Base-by-base conservation (phyloP, 1,284 basidiomycete species). In the Papiliotrema laurentii region DNA sequence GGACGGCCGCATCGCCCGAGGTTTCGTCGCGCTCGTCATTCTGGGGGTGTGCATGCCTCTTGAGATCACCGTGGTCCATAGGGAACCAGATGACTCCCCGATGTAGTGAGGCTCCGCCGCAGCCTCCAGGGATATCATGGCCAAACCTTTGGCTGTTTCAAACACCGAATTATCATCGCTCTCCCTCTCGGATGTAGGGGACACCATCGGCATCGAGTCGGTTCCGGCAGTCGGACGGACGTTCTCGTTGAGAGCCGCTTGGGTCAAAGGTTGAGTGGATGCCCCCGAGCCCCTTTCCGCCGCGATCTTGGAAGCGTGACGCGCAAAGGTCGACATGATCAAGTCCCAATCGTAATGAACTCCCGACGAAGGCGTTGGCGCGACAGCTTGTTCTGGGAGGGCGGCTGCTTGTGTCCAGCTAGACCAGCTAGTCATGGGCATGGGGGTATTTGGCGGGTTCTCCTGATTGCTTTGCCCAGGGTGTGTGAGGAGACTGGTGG, bases 71-170 rank as follows among this genome's bases (percentile, higher is more conserved):
- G 48, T 47, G 4, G 51, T 51, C 58, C 58, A 60, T 2, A 58
- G 25, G 3, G 49, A 58, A 30, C 56, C 58, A 1, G 53, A 53
- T 7, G 56, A 58, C 27, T 58, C 58, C 25, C 58, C 58, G 16
- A 60, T 49, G 26, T 60, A 60, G 34, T 60, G 58, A 9, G 58
- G 58, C 34, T 60, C 58, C 9, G 56, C 58, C 9, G 58, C 51
- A 14, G 58, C 58, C 30, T 60, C 56, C 13, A 60, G 45, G 4
- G 58, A 58, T 13, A 60, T 51, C 58, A 60, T 58, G 2, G 58
- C 58, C 30, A 60, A 42, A 4, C 58, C 58, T 33, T 53, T 58
- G 21, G 56, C 58, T 4, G 55, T 38, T 11, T 45, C 44, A 19
- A 37, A 45, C 6, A 30, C 30, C n/a, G 44, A 35, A 22, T 47